Evolutionary conservation across 805 yeast genomes (phyloP).

Genomic region (Grigorovia yakushimaensis): DNA sequence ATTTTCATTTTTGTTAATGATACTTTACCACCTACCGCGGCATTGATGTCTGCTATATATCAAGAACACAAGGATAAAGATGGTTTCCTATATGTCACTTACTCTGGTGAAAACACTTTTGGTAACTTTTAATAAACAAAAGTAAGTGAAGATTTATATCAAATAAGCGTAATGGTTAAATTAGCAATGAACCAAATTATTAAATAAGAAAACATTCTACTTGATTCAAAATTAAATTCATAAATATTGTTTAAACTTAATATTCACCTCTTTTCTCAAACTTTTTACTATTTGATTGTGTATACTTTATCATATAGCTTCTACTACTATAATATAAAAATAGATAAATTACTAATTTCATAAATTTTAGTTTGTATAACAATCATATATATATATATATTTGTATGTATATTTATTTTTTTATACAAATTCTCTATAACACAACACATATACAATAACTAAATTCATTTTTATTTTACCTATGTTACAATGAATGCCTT

Average conservation of each 20-base stretch:
- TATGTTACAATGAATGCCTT: background rate
- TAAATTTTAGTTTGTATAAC: background rate
- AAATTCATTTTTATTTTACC: background rate
- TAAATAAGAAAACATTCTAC: background rate
- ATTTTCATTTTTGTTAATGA: slow-evolving; percentile 95
- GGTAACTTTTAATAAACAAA: too few relatives aligned
- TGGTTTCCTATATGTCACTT: slow-evolving; percentile 90
- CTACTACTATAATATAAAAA: background rate
- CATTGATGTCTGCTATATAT: slow-evolving; percentile 87
- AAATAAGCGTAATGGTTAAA: too few relatives aligned
- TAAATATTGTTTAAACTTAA: background rate
- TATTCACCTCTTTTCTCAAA: background rate
- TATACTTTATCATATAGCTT: background rate
- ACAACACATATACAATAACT: background rate
- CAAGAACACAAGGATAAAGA: slow-evolving; percentile 97
- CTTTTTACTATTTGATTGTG: background rate
- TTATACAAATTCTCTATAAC: too few relatives aligned
- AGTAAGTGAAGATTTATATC: too few relatives aligned
- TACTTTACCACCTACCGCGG: slow-evolving; percentile 95
- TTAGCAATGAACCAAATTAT: too few relatives aligned
- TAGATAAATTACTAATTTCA: background rate
- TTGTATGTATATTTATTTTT: too few relatives aligned
- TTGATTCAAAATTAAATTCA: background rate
- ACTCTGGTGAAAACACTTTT: slow-evolving; percentile 96
- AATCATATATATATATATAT: background rate